phyloP scores from a whole-genome alignment of 2,329 filamentous ascomycete species.

The Fusarium nisikadoi region DNA sequence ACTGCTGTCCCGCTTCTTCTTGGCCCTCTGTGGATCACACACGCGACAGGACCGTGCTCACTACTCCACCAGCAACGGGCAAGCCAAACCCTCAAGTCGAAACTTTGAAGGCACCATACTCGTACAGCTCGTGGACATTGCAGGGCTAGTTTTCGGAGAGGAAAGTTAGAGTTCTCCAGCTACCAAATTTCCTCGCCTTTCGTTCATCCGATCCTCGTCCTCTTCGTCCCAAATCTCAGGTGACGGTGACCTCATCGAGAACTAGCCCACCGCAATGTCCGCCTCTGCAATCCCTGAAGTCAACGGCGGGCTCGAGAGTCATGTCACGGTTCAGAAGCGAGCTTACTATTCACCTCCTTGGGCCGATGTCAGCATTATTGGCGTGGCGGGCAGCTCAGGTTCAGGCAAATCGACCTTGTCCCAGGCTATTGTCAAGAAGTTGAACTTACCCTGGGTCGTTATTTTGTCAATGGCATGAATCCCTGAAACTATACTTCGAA shows the following conservation, averaged over 20 bases:
- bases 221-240: neutral
- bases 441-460: slow-evolving; percentile 97
- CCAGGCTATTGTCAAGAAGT: slow-evolving; percentile 85
- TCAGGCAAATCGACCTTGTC: slow-evolving; percentile 95
- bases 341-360: slow-evolving; percentile 93
- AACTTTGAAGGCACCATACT: slow-evolving; percentile 21
- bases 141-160: slow-evolving; percentile 37
- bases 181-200: neutral
- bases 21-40: slow-evolving; percentile 37
- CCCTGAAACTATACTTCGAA: neutral
- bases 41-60: slow-evolving; percentile 40
- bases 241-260: slow-evolving; percentile 30
- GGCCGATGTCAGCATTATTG: slow-evolving; percentile 96
- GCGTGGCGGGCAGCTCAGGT: slow-evolving; percentile 92
- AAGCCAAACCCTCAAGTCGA: slow-evolving; percentile 36
- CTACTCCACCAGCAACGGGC: slow-evolving; percentile 35
- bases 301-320: slow-evolving; percentile 49
- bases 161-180: slow-evolving; percentile 5
- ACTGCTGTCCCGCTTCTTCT: slow-evolving; percentile 29
- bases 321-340: slow-evolving; percentile 64
- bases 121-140: slow-evolving; percentile 35
- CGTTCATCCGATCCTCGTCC: neutral
- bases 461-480: slow-evolving; percentile 89
- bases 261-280: slow-evolving; percentile 37
- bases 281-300: slow-evolving; percentile 28